phyloP scores from a whole-genome alignment of 345 rosid genomes.

The Lepidium sativum region DNA sequence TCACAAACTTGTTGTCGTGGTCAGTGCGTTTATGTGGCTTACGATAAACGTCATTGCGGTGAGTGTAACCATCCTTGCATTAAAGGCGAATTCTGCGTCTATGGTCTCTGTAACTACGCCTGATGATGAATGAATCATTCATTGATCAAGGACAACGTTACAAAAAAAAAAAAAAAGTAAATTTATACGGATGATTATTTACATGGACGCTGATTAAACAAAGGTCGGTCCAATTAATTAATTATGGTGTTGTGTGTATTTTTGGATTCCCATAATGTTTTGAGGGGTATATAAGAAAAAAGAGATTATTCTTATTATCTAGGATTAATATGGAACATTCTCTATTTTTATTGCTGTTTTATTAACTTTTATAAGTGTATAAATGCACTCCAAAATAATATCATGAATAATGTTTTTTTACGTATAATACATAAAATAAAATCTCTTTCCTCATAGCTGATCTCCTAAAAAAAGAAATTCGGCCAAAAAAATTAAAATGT shows the following conservation, averaged over 20 bases:
- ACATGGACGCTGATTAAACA: constrained; percentile 14
- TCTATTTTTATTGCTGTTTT: neutral
- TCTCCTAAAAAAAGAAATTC: neutral
- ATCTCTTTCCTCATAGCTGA: neutral
- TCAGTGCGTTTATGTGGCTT: constrained; percentile 41
- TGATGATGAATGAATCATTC: constrained; percentile 31
- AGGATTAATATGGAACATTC: constrained; percentile 18
- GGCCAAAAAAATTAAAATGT: too few species aligned
- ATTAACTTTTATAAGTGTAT: constrained; percentile 1
- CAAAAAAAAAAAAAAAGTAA: neutral
- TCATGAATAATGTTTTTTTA: constrained; percentile 8
- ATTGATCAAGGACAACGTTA: neutral
- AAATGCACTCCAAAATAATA: constrained; percentile 2
- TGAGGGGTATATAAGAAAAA: constrained; percentile 28
- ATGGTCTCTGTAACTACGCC: constrained; percentile 71
- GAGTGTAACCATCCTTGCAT: constrained; percentile 54
- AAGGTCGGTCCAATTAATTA: constrained; percentile 8
- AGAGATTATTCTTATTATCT: constrained; percentile 7
- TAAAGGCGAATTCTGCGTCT: constrained; percentile 37
- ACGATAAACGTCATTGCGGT: constrained; percentile 76
- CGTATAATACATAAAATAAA: constrained; percentile 12
- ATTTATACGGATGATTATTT: constrained; percentile 22
- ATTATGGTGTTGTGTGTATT: constrained; percentile 23
- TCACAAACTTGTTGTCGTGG: constrained; percentile 63
- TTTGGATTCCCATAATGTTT: constrained; percentile 32